Evolutionary conservation across 257 asterid genomes (phyloP).

Genomic region (Lycium barbarum): DNA sequence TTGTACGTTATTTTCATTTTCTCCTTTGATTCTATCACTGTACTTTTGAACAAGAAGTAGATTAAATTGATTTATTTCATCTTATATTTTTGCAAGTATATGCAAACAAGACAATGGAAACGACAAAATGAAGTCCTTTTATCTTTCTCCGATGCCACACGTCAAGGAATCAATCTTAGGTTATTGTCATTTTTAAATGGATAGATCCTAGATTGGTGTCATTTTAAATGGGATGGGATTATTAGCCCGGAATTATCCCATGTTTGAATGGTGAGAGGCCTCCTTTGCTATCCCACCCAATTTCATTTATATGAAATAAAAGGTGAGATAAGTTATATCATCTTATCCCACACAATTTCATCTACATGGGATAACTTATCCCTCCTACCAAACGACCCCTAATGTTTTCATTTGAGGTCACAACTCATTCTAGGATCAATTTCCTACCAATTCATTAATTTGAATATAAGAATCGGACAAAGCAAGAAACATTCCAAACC

Average conservation of each 20-base stretch:
- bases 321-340: too few species aligned
- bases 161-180: background rate
- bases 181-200: background rate
- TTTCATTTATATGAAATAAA: too few species aligned
- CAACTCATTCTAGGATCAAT: background rate
- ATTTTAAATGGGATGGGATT: too few species aligned
- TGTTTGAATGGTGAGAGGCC: too few species aligned
- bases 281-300: too few species aligned
- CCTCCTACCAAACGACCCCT: too few species aligned
- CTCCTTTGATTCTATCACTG: background rate
- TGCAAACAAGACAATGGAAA: background rate
- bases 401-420: background rate
- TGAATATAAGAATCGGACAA: background rate
- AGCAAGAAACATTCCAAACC: background rate
- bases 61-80: background rate
- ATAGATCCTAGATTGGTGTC: background rate
- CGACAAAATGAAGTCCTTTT: background rate
- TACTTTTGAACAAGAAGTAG: background rate
- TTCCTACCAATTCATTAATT: background rate
- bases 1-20: background rate
- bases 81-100: background rate
- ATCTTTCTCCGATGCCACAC: background rate
- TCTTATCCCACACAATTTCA: too few species aligned
- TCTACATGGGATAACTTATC: too few species aligned
- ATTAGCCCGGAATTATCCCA: too few species aligned